A percentile compares a stretch with the other conserved stretches of the same genome.
phyloP scores from a whole-genome alignment of 2,329 filamentous ascomycete species.

The Ophiosphaerella korrae region DNA sequence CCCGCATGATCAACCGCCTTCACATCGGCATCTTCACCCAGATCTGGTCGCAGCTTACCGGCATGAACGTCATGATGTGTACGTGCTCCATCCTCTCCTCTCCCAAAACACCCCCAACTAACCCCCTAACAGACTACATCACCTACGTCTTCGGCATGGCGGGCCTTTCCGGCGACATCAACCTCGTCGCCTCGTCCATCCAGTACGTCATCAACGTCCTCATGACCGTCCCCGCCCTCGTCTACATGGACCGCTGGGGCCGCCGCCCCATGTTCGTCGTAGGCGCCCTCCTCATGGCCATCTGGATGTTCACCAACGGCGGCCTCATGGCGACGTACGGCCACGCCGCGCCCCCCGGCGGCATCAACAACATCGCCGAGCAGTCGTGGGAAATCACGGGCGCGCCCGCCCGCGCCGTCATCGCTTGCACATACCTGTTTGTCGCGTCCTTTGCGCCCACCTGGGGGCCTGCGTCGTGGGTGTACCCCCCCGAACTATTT shows the following conservation, averaged over 20 bases:
- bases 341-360: slow-evolving; percentile 45
- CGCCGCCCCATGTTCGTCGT: slow-evolving; percentile 71
- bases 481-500: slow-evolving; percentile 67
- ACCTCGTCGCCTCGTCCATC: slow-evolving; percentile 70
- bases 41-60: slow-evolving; percentile 76
- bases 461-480: slow-evolving; percentile 64
- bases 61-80: slow-evolving; percentile 74
- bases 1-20: slow-evolving; percentile 75
- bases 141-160: slow-evolving; percentile 74
- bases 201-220: slow-evolving; percentile 80
- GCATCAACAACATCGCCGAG: slow-evolving; percentile 49
- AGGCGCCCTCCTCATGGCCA: slow-evolving; percentile 68
- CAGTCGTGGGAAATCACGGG: slow-evolving; percentile 50
- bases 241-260: slow-evolving; percentile 78
- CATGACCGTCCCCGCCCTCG: slow-evolving; percentile 76
- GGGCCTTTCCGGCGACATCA: slow-evolving; percentile 63
- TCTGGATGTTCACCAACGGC: slow-evolving; percentile 67
- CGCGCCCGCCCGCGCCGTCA: slow-evolving; percentile 56
- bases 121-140: slow-evolving; percentile 24
- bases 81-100: slow-evolving; percentile 12
- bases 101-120: not conserved
- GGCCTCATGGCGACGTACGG: slow-evolving; percentile 67
- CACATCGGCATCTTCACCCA: slow-evolving; percentile 74
- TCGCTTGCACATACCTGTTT: slow-evolving; percentile 74
- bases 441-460: slow-evolving; percentile 71